phyloP scores from a whole-genome alignment of 2,329 filamentous ascomycete species.

The Mariannaea sp. region DNA sequence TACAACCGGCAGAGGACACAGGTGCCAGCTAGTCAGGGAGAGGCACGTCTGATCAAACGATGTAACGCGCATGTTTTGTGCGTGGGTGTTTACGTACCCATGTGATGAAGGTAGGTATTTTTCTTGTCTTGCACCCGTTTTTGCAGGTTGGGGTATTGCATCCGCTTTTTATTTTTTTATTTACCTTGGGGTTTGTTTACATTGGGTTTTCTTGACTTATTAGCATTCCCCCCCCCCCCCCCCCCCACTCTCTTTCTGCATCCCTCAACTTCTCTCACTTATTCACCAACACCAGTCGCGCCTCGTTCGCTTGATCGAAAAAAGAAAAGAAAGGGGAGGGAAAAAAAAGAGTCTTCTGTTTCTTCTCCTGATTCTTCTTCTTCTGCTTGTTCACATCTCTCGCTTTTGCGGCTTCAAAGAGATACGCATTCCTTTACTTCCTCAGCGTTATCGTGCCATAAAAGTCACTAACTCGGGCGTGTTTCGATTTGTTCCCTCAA shows the following conservation, averaged over 20 bases:
- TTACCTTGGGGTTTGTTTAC: conserved; percentile 34
- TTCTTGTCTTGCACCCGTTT: background rate
- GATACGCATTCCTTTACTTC: background rate
- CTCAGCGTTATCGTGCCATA: background rate
- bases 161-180: conserved; percentile 16
- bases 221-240: conserved; percentile 6
- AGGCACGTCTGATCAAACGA: too few species aligned
- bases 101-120: too few species aligned
- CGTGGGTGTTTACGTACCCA: background rate
- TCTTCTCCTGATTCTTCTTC: background rate
- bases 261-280: conserved; percentile 3
- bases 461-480: background rate
- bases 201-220: conserved; percentile 18
- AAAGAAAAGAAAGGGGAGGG: background rate
- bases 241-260: background rate
- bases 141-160: too few species aligned
- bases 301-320: background rate
- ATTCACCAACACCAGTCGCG: conserved; percentile 5
- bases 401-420: background rate
- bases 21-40: too few species aligned
- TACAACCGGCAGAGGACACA: too few species aligned
- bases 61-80: background rate
- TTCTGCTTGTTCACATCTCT: background rate
- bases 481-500: background rate
- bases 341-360: conserved; percentile 1